Base-by-base conservation (phyloP, 2,329 filamentous ascomycete genomes). In the Calonectria montana region DNA sequence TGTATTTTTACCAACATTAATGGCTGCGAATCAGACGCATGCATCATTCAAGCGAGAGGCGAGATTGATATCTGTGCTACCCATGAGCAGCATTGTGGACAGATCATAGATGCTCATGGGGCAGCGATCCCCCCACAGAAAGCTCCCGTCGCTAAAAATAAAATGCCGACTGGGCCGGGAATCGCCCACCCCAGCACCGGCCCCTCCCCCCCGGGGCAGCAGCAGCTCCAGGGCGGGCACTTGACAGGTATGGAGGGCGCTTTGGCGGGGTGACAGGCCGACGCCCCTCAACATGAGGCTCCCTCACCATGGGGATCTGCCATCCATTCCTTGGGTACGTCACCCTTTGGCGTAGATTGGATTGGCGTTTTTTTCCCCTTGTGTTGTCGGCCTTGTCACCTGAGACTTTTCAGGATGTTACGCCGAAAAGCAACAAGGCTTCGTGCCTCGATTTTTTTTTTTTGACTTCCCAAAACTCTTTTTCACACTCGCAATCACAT, bases 261-360 rank as follows among this genome's bases (percentile, higher is more conserved):
- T 59, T 39, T 59, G 53, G 53, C 53, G 53, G 53, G 53, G 53
- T 39, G 53, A 59, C 53, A 59, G 31, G 35, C 53, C 35, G 53
- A 31, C n/a, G 50, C 27, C 31, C 29, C 27, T 29, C n/a, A 15
- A 39, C 31, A 27, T 59, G 53, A 59, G 53, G 53, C 53, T 59
- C 53, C 31, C 35, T 59, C 53, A 59, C 53, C 35, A 12, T 23
- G 53, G 21, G 29, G 53, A 59, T 59, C 53, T 59, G 53, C 31
- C 31, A 59, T 59, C 35, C 53, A 59, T 59, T 59, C 53, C 53
- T 59, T 59, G 53, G 31, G 53, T 59, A 59, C 53, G 53, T 59
- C 53, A 39, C 53, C 53, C 53, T 37, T 23, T 39, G 35, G 53
- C 31, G 53, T 39, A 57, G 53, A 57, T 57, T 57, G 53, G 53